Base-by-base conservation (phyloP, 169 alveolate genomes). In the Plasmodium chabaudi region DNA sequence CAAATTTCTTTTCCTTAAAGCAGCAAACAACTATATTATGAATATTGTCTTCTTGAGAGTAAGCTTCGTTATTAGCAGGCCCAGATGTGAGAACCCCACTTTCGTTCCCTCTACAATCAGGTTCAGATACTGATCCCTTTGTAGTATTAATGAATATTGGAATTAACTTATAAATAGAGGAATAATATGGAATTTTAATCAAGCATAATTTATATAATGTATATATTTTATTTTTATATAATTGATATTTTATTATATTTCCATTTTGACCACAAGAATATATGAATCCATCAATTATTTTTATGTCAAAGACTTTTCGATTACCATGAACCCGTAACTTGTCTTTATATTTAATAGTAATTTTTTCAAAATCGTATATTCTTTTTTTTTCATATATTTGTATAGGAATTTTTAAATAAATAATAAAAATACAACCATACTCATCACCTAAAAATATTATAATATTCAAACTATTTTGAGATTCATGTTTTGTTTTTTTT, bases 241-340 rank as follows among this genome's bases (percentile, higher is more conserved):
- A 39, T 34, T 82, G 72, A 60, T 82, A 68, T 72, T 82, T 82
- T 5, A 82, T 23, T 44, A 82, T 68, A 42, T 68, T 55, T 25
- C 90, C 90, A 68, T 67, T 82, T 27, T 82, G 69, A 3, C 90
- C 90, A 82, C 86, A 82, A 3, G 90, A 82, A 61, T 82, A 82
- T 15, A 82, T 71, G 47, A 39, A 82, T 15, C 47, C 53, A 68
- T 82, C 79, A 25, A 82, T 68, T 34, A 82, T 68, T 71, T 82
- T 65, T 19, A 82, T 82, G 56, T 82, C 90, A 46, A 82, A 82
- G 2, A 82, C 90, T 82, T 82, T 82, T 61, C 86, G 55, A 60
- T 82, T 82, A 68, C 34, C 53, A 82, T 82, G 90, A 1, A 82
- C 86, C 10, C 90, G 82, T 39, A 82, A 17, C 25, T 82, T 82